These are phyloP conservation scores for Funneliformis geosporum DNA, from an alignment of 192 early-diverging fungal genomes.

Conservation along the genomic window DNA sequence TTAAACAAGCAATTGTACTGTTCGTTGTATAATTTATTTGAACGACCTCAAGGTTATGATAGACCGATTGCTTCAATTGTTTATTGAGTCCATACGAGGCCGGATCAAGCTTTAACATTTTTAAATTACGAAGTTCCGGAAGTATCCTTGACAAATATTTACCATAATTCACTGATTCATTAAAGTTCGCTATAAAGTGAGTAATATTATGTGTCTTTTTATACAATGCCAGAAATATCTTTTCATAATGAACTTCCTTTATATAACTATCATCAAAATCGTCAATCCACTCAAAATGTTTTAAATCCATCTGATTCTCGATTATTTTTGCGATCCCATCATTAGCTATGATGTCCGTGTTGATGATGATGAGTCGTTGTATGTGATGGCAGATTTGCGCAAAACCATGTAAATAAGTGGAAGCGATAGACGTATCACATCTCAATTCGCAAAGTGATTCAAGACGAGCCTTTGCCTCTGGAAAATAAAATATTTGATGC, in stretches of 20 bases:
- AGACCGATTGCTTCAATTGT: too few relatives aligned
- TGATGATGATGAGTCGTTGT: neutral
- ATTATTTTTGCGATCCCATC: neutral
- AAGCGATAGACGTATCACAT: neutral
- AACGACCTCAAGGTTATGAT: too few relatives aligned
- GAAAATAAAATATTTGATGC: neutral
- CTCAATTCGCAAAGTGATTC: neutral
- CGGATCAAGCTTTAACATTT: neutral
- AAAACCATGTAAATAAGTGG: neutral
- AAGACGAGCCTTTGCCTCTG: neutral
- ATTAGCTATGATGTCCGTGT: too few relatives aligned
- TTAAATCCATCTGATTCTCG: neutral
- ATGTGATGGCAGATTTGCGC: neutral
- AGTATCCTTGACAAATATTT: neutral
- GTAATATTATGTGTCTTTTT: neutral
- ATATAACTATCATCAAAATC: neutral
- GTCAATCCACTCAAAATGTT: neutral
- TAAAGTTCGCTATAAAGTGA: neutral
- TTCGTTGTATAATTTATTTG: too few relatives aligned
- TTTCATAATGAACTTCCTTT: neutral
- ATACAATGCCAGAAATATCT: neutral
- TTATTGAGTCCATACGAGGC: too few relatives aligned
- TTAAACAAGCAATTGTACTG: too few relatives aligned
- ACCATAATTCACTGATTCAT: neutral
- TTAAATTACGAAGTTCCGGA: neutral